phyloP scores from a whole-genome alignment of 208 protist genomes.

The Tritrichomonas foetus region DNA sequence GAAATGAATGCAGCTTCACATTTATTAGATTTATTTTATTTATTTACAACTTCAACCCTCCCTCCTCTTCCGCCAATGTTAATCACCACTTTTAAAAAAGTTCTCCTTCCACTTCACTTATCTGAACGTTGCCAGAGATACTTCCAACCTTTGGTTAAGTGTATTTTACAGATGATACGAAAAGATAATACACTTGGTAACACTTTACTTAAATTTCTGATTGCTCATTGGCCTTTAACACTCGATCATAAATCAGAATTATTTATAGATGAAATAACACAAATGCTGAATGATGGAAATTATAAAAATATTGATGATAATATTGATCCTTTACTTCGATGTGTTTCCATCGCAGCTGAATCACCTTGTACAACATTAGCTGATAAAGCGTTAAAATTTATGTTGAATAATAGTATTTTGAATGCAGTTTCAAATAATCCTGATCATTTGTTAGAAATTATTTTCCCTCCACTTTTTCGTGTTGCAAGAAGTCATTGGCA shows the following conservation, averaged over 20 bases:
- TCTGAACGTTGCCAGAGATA: background rate
- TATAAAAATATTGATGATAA: background rate
- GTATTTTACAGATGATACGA: background rate
- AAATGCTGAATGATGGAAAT: background rate
- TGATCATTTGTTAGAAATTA: background rate
- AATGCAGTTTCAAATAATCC: background rate
- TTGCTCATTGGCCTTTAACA: slow-evolving; percentile 24
- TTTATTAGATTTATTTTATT: background rate
- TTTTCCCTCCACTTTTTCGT: background rate
- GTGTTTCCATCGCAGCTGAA: background rate
- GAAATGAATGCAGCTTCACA: background rate
- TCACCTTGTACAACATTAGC: background rate
- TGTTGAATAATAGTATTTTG: background rate
- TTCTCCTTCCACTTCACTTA: background rate
- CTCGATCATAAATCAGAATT: slow-evolving; percentile 27
- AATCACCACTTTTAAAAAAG: background rate
- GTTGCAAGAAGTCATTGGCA: background rate
- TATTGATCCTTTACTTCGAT: background rate
- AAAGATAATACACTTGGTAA: background rate
- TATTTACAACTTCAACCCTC: background rate
- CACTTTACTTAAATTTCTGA: background rate
- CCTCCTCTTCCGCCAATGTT: background rate
- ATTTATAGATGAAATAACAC: background rate
- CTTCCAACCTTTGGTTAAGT: background rate
- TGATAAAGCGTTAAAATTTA: background rate